These are phyloP conservation scores for Cordyceps farinosa DNA, from an alignment of 2,329 filamentous ascomycete genomes.

Conservation along the genomic window DNA sequence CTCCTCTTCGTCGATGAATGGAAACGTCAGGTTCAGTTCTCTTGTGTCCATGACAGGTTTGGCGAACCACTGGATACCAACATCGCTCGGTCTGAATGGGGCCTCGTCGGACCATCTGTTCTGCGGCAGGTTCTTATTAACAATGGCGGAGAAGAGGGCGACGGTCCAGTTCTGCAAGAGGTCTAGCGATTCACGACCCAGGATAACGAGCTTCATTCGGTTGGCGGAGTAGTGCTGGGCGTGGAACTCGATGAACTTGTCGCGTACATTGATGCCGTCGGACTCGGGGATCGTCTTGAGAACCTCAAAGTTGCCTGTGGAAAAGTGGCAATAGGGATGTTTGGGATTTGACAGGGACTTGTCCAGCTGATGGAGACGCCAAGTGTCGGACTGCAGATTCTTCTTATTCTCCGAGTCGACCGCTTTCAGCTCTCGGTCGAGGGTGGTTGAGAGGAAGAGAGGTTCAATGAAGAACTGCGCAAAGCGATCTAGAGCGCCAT, in stretches of 20 bases:
- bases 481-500: slow-evolving; percentile 84
- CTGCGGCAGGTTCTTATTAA: slow-evolving; percentile 72
- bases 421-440: slow-evolving; percentile 82
- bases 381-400: slow-evolving; percentile 86
- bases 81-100: slow-evolving; percentile 47
- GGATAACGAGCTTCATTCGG: slow-evolving; percentile 83
- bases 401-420: slow-evolving; percentile 98
- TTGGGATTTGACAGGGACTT: slow-evolving; percentile 84
- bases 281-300: slow-evolving; percentile 78
- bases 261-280: slow-evolving; percentile 76
- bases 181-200: slow-evolving; percentile 79
- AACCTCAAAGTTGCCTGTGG: slow-evolving; percentile 82
- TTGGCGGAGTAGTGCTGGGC: slow-evolving; percentile 88
- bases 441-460: slow-evolving; percentile 76
- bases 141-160: slow-evolving; percentile 76
- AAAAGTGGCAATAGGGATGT: slow-evolving; percentile 89
- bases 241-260: slow-evolving; percentile 92
- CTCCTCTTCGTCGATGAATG: slow-evolving; percentile 78
- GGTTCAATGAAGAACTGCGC: slow-evolving; percentile 91
- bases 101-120: slow-evolving; percentile 53
- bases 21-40: slow-evolving; percentile 75
- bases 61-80: slow-evolving; percentile 71
- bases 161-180: slow-evolving; percentile 78
- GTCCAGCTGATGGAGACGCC: slow-evolving; percentile 82
- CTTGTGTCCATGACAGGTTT: slow-evolving; percentile 89